Percentiles rank a stretch among this genome's conserved stretches.
Conservation (phyloP, 257 asterid species). For the Dorcoceras hygrometricum region DNA sequence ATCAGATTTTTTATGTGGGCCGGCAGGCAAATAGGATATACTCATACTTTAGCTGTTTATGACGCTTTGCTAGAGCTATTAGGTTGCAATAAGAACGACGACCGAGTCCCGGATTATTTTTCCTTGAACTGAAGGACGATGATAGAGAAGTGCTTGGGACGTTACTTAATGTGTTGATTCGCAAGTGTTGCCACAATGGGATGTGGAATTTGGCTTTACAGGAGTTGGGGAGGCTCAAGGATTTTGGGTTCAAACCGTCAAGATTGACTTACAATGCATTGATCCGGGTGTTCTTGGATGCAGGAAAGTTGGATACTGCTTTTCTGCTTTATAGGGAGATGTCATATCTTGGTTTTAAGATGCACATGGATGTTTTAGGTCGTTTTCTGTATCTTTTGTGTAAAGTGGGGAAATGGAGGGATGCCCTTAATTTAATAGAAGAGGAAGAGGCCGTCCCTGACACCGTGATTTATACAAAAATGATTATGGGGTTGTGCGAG, state of each 20-base stretch:
- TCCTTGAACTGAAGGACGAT: constrained; percentile 54
- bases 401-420: constrained; percentile 85
- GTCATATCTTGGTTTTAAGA: constrained; percentile 55
- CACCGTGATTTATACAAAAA: constrained; percentile 67
- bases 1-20: constrained; percentile 92
- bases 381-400: constrained; percentile 58
- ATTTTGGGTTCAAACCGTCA: constrained; percentile 73
- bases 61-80: constrained; percentile 67
- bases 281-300: constrained; percentile 71
- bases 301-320: constrained; percentile 62
- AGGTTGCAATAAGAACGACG: constrained; percentile 36
- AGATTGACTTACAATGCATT: constrained; percentile 65
- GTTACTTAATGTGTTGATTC: constrained; percentile 72
- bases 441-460: constrained; percentile 76
- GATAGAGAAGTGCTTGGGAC: constrained; percentile 67
- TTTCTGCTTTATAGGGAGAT: constrained; percentile 77
- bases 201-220: constrained; percentile 86
- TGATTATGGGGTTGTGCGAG: constrained; percentile 91
- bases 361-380: constrained; percentile 64
- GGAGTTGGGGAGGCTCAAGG: constrained; percentile 86
- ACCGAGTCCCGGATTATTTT: constrained; percentile 39
- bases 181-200: constrained; percentile 75
- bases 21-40: constrained; percentile 87
- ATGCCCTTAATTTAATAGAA: constrained; percentile 75
- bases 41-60: constrained; percentile 59